These are phyloP conservation scores for Nemania sp. DNA, from an alignment of 2,329 filamentous ascomycete species.

Conservation along the genomic window DNA sequence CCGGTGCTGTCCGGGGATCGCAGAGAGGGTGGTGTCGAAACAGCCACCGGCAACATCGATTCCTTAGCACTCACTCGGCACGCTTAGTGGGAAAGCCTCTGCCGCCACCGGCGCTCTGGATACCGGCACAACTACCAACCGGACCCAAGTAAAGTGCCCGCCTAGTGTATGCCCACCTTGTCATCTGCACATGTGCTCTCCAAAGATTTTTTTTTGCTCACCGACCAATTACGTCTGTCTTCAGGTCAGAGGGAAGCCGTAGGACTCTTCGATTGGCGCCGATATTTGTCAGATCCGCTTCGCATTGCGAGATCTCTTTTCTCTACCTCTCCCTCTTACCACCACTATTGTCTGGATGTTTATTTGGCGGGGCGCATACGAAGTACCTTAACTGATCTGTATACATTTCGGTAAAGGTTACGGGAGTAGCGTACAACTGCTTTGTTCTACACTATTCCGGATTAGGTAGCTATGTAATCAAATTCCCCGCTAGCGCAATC, in stretches of 20 bases:
- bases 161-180: no score
- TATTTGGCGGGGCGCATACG: neutral
- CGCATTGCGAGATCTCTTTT: neutral
- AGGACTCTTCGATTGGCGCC: neutral
- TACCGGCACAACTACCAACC: neutral
- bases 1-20: no score
- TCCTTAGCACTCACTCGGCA: conserved; percentile 1
- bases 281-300: conserved; percentile 5
- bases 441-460: neutral
- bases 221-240: no score
- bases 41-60: conserved; percentile 5
- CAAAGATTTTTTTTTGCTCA: no score
- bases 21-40: neutral
- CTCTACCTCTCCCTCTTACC: neutral
- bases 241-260: no score
- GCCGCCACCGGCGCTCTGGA: neutral
- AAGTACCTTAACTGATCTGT: no score
- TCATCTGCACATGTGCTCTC: no score
- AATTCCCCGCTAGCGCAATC: no score
- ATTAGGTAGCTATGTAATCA: no score
- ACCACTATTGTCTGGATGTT: neutral
- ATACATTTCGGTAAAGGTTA: no score
- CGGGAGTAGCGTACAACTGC: no score
- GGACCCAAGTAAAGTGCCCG: no score
- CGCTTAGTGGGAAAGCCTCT: conserved; percentile 6